Evolutionary conservation across 257 asterid genomes (phyloP).

Genomic region (Striga asiatica): DNA sequence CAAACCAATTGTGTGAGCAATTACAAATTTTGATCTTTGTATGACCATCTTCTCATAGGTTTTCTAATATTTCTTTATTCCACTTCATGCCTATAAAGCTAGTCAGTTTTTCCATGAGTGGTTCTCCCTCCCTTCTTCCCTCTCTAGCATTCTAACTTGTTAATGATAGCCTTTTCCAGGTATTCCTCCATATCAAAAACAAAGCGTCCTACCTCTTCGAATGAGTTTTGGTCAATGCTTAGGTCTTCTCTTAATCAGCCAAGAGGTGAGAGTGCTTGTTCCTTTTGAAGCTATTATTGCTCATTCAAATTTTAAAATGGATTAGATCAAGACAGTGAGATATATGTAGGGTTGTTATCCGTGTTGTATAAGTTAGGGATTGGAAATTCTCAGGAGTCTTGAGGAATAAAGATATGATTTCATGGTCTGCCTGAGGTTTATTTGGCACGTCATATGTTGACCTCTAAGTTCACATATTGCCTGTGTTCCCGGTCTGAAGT

Average conservation of each 20-base stretch:
- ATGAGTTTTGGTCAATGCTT: conserved; percentile 40
- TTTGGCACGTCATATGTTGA: background rate
- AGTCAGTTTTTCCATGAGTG: no score
- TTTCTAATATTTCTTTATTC: no score
- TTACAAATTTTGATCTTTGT: background rate
- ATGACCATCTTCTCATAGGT: background rate
- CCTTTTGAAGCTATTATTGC: background rate
- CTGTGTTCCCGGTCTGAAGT: background rate
- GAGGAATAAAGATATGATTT: background rate
- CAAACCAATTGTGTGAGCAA: background rate
- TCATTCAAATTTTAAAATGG: background rate
- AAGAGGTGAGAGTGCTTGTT: conserved; percentile 36
- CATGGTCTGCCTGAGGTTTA: background rate
- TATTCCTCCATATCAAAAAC: conserved; percentile 40
- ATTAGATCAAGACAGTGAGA: background rate
- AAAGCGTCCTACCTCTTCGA: conserved; percentile 17
- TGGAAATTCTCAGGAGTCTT: background rate
- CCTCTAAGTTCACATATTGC: background rate
- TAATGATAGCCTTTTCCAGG: conserved; percentile 64
- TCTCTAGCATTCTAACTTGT: no score
- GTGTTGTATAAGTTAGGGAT: background rate
- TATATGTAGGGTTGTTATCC: background rate
- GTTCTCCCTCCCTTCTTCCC: no score
- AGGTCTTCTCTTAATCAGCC: conserved; percentile 43
- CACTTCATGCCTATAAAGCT: no score